Evolutionary conservation across 1,139 yeast genomes (phyloP).

Genomic region (Yamadazyma sp.): DNA sequence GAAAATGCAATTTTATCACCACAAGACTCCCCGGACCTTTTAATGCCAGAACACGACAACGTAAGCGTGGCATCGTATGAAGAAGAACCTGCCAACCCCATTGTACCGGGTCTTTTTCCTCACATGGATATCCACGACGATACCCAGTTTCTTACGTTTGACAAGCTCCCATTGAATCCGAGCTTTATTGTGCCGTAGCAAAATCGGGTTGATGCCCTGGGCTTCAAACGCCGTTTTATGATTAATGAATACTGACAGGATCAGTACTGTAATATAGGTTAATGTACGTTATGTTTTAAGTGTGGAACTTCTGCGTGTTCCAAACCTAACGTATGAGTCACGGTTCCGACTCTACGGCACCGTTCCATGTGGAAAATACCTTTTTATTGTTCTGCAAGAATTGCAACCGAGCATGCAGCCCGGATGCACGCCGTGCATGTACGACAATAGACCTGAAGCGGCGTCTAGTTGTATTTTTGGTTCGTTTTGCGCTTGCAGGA

Average conservation of each 20-base stretch:
- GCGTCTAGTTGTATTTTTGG: no score
- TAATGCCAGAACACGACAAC: constrained; percentile 7
- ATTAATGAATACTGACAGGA: constrained; percentile 11
- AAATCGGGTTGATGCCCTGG: background rate
- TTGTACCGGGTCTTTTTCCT: constrained; percentile 42
- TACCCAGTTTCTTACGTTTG: constrained; percentile 18
- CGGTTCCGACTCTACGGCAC: no score
- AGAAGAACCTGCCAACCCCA: constrained; percentile 14
- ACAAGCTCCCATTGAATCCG: constrained; percentile 33
- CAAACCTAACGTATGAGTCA: background rate
- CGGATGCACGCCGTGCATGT: no score
- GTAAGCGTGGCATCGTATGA: constrained; percentile 5
- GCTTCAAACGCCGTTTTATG: background rate
- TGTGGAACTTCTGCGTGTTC: background rate
- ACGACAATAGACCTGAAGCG: no score
- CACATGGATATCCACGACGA: constrained; percentile 27
- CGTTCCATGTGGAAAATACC: no score
- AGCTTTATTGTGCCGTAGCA: constrained; percentile 13
- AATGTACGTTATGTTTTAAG: background rate
- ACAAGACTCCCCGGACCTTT: no score
- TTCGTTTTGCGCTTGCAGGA: no score
- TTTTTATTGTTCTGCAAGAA: no score
- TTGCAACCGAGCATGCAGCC: no score
- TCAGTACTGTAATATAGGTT: constrained; percentile 3
- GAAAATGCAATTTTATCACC: no score